A percentile compares a stretch with the other conserved stretches of the same genome.
Evolutionary conservation across 306 rosid species (phyloP).

Genomic region (cucumber (Cucumis sativus)): DNA sequence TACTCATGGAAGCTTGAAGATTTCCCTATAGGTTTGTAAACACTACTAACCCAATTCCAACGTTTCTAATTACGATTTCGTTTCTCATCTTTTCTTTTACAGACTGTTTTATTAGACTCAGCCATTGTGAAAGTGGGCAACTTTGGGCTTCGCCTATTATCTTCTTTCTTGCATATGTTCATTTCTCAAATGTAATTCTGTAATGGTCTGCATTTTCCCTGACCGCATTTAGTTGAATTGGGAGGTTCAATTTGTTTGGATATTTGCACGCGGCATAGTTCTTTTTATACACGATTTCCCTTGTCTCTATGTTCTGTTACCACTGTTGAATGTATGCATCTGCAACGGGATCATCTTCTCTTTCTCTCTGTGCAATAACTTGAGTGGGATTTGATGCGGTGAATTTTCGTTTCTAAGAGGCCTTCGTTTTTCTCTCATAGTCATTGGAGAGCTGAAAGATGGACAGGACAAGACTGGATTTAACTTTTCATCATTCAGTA

Average conservation of each 20-base stretch:
- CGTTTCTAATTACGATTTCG: not conserved
- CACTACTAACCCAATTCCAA: not conserved
- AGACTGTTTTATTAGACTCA: not conserved
- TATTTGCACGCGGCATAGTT: not conserved
- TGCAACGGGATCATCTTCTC: not conserved
- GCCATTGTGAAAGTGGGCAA: not conserved
- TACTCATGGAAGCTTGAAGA: not conserved
- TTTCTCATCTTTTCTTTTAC: not conserved
- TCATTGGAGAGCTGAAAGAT: constrained; percentile 63
- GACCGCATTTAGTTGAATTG: not conserved
- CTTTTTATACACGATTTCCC: not conserved
- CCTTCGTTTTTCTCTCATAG: not conserved
- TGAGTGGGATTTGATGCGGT: not conserved
- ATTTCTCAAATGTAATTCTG: not conserved
- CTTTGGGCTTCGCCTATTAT: not conserved
- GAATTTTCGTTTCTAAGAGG: constrained; percentile 8
- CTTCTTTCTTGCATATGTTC: not conserved
- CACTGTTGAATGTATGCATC: not conserved
- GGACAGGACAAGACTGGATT: constrained; percentile 48
- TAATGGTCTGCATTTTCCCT: not conserved
- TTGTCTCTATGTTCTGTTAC: not conserved
- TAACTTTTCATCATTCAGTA: constrained; percentile 59
- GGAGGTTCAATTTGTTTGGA: not conserved
- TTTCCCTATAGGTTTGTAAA: not conserved
- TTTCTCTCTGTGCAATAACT: not conserved